Conservation (phyloP, 2,329 filamentous ascomycete species). For the Venturia effusa region DNA sequence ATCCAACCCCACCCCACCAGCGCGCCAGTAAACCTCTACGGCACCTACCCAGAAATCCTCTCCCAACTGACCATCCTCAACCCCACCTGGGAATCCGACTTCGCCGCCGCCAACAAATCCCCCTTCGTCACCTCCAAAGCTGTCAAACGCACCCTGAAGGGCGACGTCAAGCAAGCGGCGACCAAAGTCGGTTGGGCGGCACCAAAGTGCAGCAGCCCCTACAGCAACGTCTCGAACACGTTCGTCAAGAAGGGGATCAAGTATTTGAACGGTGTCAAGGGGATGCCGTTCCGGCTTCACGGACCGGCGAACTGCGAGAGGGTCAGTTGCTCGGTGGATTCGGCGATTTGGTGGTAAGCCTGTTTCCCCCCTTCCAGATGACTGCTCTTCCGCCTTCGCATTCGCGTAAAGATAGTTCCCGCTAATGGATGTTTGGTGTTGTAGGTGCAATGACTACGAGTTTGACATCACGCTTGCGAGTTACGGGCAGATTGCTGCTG, state of each 20-base stretch:
- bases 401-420: too few relatives aligned
- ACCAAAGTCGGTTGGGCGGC: not conserved
- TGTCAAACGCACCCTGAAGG: not conserved
- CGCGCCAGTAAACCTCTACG: not conserved
- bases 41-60: not conserved
- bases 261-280: not conserved
- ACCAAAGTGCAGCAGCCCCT: not conserved
- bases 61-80: not conserved
- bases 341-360: not conserved
- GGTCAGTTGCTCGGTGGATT: not conserved
- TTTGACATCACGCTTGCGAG: not conserved
- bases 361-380: too few relatives aligned
- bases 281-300: not conserved
- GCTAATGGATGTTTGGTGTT: too few relatives aligned
- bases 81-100: not conserved
- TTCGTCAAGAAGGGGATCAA: not conserved
- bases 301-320: not conserved
- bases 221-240: not conserved
- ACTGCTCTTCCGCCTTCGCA: too few relatives aligned
- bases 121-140: not conserved
- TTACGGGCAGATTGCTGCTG: not conserved
- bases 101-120: not conserved
- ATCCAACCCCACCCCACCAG: not conserved
- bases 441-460: not conserved
- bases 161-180: not conserved